phyloP scores from a whole-genome alignment of 768 basidiomycete species.

The Hericium coralloides region DNA sequence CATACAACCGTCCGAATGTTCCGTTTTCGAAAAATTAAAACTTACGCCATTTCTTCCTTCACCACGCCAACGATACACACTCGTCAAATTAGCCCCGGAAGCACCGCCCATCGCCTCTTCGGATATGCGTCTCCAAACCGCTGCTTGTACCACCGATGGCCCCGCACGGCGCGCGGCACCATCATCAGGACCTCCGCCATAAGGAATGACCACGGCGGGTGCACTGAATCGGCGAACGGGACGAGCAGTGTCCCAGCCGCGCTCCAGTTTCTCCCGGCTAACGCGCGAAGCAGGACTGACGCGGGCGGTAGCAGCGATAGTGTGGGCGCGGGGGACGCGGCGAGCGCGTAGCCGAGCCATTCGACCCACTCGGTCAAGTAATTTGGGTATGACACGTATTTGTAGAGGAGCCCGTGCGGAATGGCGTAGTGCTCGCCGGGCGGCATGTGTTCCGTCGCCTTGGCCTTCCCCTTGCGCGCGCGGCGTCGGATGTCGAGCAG shows the following conservation, averaged over 20 bases:
- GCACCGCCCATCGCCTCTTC: constrained; percentile 58
- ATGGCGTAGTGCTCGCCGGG: constrained; percentile 51
- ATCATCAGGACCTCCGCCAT: constrained; percentile 64
- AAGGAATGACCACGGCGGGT: constrained; percentile 80
- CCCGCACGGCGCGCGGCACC: constrained; percentile 73
- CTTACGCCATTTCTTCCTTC: too few relatives aligned
- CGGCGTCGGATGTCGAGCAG: constrained; percentile 74
- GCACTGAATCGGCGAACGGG: constrained; percentile 27
- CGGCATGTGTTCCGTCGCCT: constrained; percentile 11
- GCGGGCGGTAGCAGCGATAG: constrained; percentile 1
- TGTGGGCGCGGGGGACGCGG: constrained; percentile 43
- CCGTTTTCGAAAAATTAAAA: too few relatives aligned
- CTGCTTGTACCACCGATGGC: constrained; percentile 78
- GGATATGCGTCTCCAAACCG: constrained; percentile 73
- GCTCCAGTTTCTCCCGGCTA: background rate
- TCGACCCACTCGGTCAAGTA: constrained; percentile 95
- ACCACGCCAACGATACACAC: too few relatives aligned
- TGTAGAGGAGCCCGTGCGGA: constrained; percentile 71
- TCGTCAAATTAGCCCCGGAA: constrained; percentile 38
- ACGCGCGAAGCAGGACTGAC: background rate
- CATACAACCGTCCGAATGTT: too few relatives aligned
- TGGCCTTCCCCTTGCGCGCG: constrained; percentile 29
- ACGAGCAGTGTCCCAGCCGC: constrained; percentile 13
- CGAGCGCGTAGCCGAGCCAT: constrained; percentile 83
- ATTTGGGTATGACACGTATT: constrained; percentile 82